Evolutionary conservation across 768 basidiomycete species (phyloP), one percentile per base, ranked within the genome.

Genomic region (Rhizopogon vesiculosus): DNA sequence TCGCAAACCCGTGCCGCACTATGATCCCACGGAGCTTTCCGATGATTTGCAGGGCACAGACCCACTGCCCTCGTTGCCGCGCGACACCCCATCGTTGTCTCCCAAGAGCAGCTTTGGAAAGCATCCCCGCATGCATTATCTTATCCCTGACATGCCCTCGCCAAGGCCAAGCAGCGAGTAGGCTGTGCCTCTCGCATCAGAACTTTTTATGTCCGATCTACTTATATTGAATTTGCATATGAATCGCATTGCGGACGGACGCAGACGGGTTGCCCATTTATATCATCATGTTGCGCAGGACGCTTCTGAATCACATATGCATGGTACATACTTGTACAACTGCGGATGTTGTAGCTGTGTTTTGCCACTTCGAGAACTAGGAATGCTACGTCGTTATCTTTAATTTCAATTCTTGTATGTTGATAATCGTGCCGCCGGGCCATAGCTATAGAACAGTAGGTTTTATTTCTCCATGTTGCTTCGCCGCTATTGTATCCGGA

Each of bases 1-100:
- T 29, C 72, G 83, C 45, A 84, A 84, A 62, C 81, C 83, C 12
- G 83, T 83, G n/a, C 83, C 83, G 9, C 71, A 69, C 15, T 84
- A 83, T 58, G 71, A 78, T 58, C 64, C 71, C 25, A 59, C 65
- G 33, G 58, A 66, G 41, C 60, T 72, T 13, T 51, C 41, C 10
- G 62, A 58, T 48, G 69, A 60, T 16, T 70, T 66, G 41, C 64
- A 69, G 35, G 60, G 67, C 38, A 15, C 58, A 41, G 62, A 55
- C 12, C 19, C 54, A 42, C 25, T 51, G 15, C 16, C 46, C 15
- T 35, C 45, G 35, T 38, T 5, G 0, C 7, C 28, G 9, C 40
- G 46, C 53, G 58, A 51, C 53, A 45, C 48, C 18, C 42, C 61
- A 57, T 66, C 50, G 60, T 66, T 77, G 57, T 55, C 45, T 31